A percentile compares a stretch with the other conserved stretches of the same genome.
Evolutionary conservation across 768 basidiomycete genomes (phyloP).

Genomic region (Russula lepida): DNA sequence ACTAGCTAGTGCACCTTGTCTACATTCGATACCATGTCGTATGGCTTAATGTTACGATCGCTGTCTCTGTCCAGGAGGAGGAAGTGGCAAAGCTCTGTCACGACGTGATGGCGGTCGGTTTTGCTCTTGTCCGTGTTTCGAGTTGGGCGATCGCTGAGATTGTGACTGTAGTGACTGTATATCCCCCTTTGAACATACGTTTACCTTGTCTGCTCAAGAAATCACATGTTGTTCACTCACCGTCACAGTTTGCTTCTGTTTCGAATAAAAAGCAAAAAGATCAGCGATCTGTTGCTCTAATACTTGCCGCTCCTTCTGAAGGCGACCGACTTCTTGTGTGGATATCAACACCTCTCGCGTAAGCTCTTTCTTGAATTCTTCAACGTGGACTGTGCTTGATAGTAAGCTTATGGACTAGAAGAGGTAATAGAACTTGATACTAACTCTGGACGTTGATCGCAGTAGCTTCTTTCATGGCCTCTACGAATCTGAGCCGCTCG

Average conservation of each 20-base stretch:
- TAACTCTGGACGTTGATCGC: slow-evolving; percentile 76
- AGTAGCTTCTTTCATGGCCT: slow-evolving; percentile 93
- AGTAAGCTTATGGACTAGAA: slow-evolving; percentile 7
- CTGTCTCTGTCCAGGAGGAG: slow-evolving; percentile 7
- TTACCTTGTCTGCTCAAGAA: neutral
- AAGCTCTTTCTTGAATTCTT: slow-evolving; percentile 79
- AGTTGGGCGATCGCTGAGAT: neutral
- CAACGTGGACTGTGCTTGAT: slow-evolving; percentile 57
- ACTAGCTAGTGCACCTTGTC: neutral
- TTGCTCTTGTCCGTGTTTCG: neutral
- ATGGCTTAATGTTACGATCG: neutral
- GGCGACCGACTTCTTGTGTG: slow-evolving; percentile 62
- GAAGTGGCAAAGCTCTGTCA: slow-evolving; percentile 11
- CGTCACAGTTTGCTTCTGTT: slow-evolving; percentile 42
- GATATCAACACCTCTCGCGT: slow-evolving; percentile 64
- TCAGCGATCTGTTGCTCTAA: slow-evolving; percentile 68
- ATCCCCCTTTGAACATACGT: neutral
- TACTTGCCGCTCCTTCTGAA: slow-evolving; percentile 55
- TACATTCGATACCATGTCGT: neutral
- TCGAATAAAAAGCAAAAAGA: slow-evolving; percentile 62
- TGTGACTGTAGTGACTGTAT: neutral
- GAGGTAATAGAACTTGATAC: neutral
- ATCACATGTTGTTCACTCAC: neutral
- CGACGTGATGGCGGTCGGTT: slow-evolving; percentile 4
- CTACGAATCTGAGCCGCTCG: slow-evolving; percentile 77